Percentiles rank a stretch among this genome's conserved stretches.
These are phyloP conservation scores for Phytophthora palmivora DNA, from an alignment of 352 stramenopile genomes.

Conservation along the genomic window DNA sequence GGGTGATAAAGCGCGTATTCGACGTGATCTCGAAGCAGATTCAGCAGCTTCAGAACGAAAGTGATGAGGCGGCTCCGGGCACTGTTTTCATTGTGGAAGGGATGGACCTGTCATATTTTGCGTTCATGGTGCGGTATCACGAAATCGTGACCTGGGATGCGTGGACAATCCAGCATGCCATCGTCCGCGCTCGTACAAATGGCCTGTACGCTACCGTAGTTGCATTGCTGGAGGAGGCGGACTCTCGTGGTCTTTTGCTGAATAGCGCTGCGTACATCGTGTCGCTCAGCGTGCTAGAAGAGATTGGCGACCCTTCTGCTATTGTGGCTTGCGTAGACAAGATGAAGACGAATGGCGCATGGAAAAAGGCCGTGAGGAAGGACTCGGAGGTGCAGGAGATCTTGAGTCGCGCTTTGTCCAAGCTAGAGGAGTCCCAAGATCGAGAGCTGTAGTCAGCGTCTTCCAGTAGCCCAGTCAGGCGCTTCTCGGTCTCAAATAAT, in stretches of 20 bases:
- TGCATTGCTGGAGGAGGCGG: conserved; percentile 51
- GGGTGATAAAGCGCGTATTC: conserved; percentile 59
- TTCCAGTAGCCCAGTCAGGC: conserved; percentile 20
- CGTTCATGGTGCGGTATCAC: conserved; percentile 62
- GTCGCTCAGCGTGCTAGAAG: conserved; percentile 51
- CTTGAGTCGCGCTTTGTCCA: conserved; percentile 28
- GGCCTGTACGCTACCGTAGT: conserved; percentile 52
- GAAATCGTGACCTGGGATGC: conserved; percentile 53
- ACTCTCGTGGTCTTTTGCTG: conserved; percentile 40
- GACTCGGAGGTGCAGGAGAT: conserved; percentile 43
- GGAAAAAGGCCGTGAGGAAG: conserved; percentile 44
- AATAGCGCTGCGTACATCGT: conserved; percentile 58
- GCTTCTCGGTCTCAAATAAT: conserved; percentile 7
- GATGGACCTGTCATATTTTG: conserved; percentile 60
- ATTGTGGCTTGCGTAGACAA: conserved; percentile 41
- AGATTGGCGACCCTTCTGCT: conserved; percentile 27
- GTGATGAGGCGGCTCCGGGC: conserved; percentile 6
- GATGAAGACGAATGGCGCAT: conserved; percentile 39
- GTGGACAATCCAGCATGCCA: conserved; percentile 59
- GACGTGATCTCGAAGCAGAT: conserved; percentile 68
- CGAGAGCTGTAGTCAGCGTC: conserved; percentile 21
- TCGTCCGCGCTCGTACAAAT: conserved; percentile 60
- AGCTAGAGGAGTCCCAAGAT: conserved; percentile 10
- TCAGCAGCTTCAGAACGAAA: conserved; percentile 38
- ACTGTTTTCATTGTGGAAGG: conserved; percentile 50